A percentile compares a stretch with the other conserved stretches of the same genome.
Evolutionary conservation across 73 alveolate genomes (phyloP).

Genomic region (Durusdinium trenchii): DNA sequence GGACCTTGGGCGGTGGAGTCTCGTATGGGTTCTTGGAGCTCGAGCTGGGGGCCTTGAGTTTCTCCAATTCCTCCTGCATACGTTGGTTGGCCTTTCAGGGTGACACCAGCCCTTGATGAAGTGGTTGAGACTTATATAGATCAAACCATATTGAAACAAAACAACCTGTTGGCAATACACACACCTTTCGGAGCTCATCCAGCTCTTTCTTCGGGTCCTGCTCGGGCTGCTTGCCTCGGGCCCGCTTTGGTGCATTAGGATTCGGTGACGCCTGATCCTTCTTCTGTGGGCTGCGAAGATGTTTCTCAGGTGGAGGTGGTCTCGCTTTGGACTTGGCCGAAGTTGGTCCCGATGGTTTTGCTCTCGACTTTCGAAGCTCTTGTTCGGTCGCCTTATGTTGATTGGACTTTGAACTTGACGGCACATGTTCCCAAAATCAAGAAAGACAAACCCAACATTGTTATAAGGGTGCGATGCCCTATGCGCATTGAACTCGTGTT

Average conservation of each 20-base stretch:
- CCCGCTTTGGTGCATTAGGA: neutral
- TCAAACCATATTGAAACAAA: neutral
- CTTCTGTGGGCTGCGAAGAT: neutral
- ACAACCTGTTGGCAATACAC: neutral
- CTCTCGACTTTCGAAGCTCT: neutral
- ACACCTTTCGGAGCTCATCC: neutral
- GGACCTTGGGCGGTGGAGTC: conserved; percentile 13
- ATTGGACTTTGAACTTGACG: too few relatives aligned
- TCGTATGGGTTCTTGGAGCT: neutral
- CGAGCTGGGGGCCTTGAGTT: neutral
- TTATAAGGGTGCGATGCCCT: neutral
- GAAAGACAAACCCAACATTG: neutral
- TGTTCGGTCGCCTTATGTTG: neutral
- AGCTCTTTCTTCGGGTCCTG: neutral
- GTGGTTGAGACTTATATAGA: too few relatives aligned
- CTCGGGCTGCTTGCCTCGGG: neutral
- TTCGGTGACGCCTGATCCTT: neutral
- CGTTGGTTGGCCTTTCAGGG: neutral
- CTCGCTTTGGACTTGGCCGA: conserved; percentile 21
- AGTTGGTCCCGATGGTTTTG: too few relatives aligned
- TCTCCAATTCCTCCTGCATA: neutral
- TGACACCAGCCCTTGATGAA: too few relatives aligned
- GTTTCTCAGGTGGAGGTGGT: neutral
- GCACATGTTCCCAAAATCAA: neutral
- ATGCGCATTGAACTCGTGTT: too few relatives aligned